These are phyloP conservation scores for Lagenidium sp. DNA, from an alignment of 352 stramenopile species.

Conservation along the genomic window DNA sequence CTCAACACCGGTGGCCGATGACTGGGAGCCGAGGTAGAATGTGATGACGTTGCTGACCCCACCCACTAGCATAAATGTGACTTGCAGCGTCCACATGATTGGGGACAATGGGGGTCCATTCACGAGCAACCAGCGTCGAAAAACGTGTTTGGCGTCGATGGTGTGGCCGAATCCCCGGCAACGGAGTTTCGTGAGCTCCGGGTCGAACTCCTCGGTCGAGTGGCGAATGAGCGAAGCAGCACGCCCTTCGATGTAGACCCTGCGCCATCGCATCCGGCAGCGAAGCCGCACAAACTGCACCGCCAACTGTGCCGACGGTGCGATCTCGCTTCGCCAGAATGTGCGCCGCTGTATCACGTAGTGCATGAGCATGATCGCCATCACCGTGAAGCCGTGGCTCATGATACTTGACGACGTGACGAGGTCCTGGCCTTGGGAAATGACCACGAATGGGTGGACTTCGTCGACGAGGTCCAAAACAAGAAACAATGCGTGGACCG, in stretches of 20 bases:
- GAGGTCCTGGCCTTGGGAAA: not conserved
- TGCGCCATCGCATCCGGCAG: not conserved
- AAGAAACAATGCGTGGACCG: not conserved
- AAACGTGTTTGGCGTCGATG: not conserved
- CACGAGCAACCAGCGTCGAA: not conserved
- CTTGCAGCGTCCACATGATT: too few relatives aligned
- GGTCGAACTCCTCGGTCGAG: not conserved
- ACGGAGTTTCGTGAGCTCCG: not conserved
- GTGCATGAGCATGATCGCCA: not conserved
- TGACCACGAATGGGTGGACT: not conserved
- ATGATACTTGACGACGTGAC: constrained; percentile 1
- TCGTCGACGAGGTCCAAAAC: not conserved
- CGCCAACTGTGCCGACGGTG: not conserved
- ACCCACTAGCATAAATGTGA: not conserved
- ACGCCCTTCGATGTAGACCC: too few relatives aligned
- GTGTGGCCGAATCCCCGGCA: not conserved
- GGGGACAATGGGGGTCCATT: too few relatives aligned
- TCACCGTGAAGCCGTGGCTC: not conserved
- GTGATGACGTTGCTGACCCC: not conserved
- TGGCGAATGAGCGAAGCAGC: not conserved
- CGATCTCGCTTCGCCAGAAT: not conserved
- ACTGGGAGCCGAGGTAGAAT: not conserved
- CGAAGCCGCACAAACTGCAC: constrained; percentile 1
- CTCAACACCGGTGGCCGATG: not conserved
- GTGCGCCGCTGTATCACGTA: constrained; percentile 2